A percentile compares a stretch with the other conserved stretches of the same genome.
These are phyloP conservation scores for Leishmania major DNA, from an alignment of 208 protist species.

Conservation along the genomic window DNA sequence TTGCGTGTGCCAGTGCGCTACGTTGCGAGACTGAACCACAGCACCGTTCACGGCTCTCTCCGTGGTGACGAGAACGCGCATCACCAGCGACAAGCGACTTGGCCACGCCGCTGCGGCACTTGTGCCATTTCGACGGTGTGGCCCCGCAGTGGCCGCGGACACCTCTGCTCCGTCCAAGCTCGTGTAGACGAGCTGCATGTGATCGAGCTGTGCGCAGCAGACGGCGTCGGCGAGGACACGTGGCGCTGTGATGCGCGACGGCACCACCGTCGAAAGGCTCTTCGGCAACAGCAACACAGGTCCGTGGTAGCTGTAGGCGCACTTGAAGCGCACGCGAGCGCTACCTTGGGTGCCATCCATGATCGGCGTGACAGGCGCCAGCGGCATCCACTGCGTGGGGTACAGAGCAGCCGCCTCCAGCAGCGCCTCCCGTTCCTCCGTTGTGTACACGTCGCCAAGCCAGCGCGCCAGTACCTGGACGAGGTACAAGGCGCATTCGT, in stretches of 20 bases:
- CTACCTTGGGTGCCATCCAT: neutral
- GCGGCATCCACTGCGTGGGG: slow-evolving; percentile 32
- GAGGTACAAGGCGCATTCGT: slow-evolving; percentile 26
- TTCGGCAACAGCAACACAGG: neutral
- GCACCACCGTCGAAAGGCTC: neutral
- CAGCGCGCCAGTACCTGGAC: slow-evolving; percentile 25
- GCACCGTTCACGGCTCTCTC: slow-evolving; percentile 3
- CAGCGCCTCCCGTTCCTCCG: slow-evolving; percentile 22
- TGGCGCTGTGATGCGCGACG: slow-evolving; percentile 1
- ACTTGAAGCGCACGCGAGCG: slow-evolving; percentile 24
- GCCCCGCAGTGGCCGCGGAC: neutral
- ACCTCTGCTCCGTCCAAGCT: neutral
- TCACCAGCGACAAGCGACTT: slow-evolving; percentile 13
- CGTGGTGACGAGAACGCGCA: slow-evolving; percentile 11
- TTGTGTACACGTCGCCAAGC: slow-evolving; percentile 19
- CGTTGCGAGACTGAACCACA: neutral
- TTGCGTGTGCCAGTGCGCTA: slow-evolving; percentile 25
- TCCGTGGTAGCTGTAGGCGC: slow-evolving; percentile 24
- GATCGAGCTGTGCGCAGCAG: slow-evolving; percentile 27
- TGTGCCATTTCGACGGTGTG: neutral
- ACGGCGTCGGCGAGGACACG: slow-evolving; percentile 13
- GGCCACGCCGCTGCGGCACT: slow-evolving; percentile 10
- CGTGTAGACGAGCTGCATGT: slow-evolving; percentile 9
- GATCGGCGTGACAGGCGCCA: neutral
- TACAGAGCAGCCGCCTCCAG: slow-evolving; percentile 16